phyloP scores from a whole-genome alignment of 83 land plant genomes.

The Diphasiastrum complanatum region DNA sequence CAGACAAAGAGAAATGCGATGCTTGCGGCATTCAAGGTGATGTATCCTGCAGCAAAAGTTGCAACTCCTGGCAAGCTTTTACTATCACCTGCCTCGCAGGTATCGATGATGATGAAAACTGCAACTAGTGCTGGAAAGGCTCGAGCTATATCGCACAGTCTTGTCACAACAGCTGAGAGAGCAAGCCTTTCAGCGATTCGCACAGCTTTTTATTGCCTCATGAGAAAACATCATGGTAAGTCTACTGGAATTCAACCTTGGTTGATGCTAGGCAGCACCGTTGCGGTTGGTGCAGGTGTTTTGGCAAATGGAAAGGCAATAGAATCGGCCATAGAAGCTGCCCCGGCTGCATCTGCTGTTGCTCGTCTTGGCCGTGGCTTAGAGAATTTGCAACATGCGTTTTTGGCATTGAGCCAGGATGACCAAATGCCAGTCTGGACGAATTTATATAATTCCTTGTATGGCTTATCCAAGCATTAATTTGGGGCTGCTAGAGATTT shows the following conservation, averaged over 20 bases:
- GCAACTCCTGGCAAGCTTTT: slow-evolving; percentile 21
- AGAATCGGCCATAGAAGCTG: slow-evolving; percentile 61
- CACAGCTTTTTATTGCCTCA: slow-evolving; percentile 78
- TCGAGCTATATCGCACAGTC: slow-evolving; percentile 53
- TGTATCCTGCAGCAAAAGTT: slow-evolving; percentile 37
- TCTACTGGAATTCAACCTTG: slow-evolving; percentile 51
- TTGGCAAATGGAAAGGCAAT: slow-evolving; percentile 64
- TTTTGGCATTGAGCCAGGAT: slow-evolving; percentile 31
- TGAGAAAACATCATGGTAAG: slow-evolving; percentile 47
- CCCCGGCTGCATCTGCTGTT: slow-evolving; percentile 59
- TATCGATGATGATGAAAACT: slow-evolving; percentile 35
- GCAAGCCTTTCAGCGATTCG: slow-evolving; percentile 78
- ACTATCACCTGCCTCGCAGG: slow-evolving; percentile 31
- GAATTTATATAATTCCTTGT: slow-evolving; percentile 3
- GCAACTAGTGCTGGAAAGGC: slow-evolving; percentile 60
- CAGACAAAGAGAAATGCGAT: slow-evolving; percentile 51
- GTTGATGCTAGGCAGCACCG: slow-evolving; percentile 64
- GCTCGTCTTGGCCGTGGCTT: slow-evolving; percentile 80
- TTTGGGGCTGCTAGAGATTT: too few species aligned
- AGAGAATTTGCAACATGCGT: slow-evolving; percentile 47
- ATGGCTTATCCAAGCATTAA: not conserved
- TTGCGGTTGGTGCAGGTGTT: slow-evolving; percentile 63
- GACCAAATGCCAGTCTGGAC: slow-evolving; percentile 13
- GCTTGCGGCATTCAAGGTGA: slow-evolving; percentile 41
- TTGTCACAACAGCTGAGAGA: slow-evolving; percentile 66